A percentile compares a stretch with the other conserved stretches of the same genome.
phyloP scores from a whole-genome alignment of 345 rosid species.

The Populus davidiana region DNA sequence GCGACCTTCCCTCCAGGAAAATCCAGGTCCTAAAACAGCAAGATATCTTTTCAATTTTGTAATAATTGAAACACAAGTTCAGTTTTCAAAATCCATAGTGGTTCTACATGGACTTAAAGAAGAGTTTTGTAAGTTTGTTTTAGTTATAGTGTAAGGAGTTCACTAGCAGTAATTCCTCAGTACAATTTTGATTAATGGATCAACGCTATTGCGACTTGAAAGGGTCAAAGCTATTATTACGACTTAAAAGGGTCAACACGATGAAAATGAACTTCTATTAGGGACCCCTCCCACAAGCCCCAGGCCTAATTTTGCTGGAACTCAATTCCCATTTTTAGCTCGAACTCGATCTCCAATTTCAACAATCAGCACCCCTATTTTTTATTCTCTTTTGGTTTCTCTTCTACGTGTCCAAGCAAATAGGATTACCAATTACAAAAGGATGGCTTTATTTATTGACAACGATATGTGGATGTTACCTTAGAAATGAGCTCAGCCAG shows the following conservation, averaged over 20 bases:
- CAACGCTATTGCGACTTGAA: too few species aligned
- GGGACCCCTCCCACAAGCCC: not conserved
- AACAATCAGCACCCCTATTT: not conserved
- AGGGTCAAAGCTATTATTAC: too few species aligned
- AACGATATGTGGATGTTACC: not conserved
- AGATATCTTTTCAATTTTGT: not conserved
- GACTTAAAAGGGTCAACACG: too few species aligned
- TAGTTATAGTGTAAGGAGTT: too few species aligned
- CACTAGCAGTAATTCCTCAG: too few species aligned
- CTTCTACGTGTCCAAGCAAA: not conserved
- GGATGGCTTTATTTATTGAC: not conserved
- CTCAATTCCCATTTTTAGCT: not conserved
- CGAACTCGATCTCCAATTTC: not conserved
- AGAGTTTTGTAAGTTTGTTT: not conserved
- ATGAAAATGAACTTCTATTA: not conserved
- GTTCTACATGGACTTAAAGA: not conserved
- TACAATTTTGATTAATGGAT: too few species aligned
- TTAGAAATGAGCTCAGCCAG: not conserved
- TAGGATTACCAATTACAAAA: not conserved
- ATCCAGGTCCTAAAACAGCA: conserved; percentile 32
- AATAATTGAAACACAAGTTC: not conserved
- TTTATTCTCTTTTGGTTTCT: not conserved
- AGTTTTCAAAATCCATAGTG: not conserved
- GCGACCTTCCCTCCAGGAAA: conserved; percentile 74
- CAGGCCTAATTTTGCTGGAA: not conserved